A percentile compares a stretch with the other conserved stretches of the same genome.
Evolutionary conservation across 768 basidiomycete species (phyloP).

Genomic region (Lentinula edodes): DNA sequence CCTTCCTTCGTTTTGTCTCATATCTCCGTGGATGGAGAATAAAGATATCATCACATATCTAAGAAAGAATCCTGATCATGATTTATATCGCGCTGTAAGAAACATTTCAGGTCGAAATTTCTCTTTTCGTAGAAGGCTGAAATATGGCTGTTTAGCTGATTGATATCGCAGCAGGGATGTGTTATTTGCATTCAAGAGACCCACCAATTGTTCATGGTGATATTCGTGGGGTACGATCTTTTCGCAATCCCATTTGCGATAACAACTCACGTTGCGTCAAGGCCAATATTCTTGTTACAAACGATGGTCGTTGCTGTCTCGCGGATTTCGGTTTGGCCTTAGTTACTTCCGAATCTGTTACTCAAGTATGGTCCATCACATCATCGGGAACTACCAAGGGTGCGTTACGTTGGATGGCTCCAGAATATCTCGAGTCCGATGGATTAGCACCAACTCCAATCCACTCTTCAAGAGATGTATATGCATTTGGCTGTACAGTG

Average conservation of each 20-base stretch:
- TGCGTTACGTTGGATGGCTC: slow-evolving; percentile 8
- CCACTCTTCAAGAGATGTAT: neutral
- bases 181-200: slow-evolving; percentile 25
- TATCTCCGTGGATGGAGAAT: slow-evolving; percentile 20
- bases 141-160: neutral
- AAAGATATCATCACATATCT: slow-evolving; percentile 12
- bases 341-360: slow-evolving; percentile 7
- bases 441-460: neutral
- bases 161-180: slow-evolving; percentile 27
- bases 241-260: neutral
- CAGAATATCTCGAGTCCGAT: slow-evolving; percentile 1
- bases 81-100: neutral
- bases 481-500: slow-evolving; percentile 7
- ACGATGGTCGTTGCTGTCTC: slow-evolving; percentile 11
- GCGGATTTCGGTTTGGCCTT: slow-evolving; percentile 16
- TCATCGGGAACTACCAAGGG: neutral
- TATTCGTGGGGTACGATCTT: slow-evolving; percentile 6
- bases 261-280: neutral
- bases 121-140: neutral
- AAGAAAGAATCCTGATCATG: neutral
- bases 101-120: neutral
- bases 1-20: slow-evolving; percentile 13
- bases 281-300: slow-evolving; percentile 8
- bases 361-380: neutral
- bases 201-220: slow-evolving; percentile 21